Percentiles rank a stretch among this genome's conserved stretches.
Evolutionary conservation across 192 early-diverging fungal species (phyloP).

Genomic region (Geranomyces michiganensis): DNA sequence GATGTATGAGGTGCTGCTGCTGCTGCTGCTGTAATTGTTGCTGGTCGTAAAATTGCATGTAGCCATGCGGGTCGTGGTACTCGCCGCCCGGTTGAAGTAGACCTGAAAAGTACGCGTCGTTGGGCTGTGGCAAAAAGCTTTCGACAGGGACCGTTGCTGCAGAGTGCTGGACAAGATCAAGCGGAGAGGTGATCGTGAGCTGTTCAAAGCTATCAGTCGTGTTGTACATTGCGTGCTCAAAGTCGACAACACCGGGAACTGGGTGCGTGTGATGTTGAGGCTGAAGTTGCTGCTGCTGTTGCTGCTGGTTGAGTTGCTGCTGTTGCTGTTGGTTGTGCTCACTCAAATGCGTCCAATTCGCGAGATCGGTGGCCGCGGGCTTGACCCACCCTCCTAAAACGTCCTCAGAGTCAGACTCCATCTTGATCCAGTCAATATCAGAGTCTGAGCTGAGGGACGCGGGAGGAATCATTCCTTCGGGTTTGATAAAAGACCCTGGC

Average conservation of each 20-base stretch:
- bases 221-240: neutral
- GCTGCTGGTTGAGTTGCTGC: neutral
- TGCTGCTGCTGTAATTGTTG: neutral
- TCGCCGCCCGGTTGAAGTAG: neutral
- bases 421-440: too few species aligned
- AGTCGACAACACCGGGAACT: neutral
- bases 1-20: neutral
- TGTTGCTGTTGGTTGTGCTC: constrained; percentile 17
- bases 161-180: neutral
- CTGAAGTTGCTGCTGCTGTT: neutral
- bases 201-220: neutral
- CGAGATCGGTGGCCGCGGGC: too few species aligned
- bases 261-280: neutral
- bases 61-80: neutral
- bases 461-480: too few species aligned
- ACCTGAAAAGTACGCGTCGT: too few species aligned
- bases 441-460: too few species aligned
- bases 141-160: too few species aligned
- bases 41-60: too few species aligned
- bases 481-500: too few species aligned
- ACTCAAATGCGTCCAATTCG: too few species aligned
- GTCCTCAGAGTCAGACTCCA: too few species aligned
- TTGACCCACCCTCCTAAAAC: too few species aligned
- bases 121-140: too few species aligned
- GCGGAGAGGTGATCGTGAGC: neutral